Evolutionary conservation across 2,329 filamentous ascomycete genomes (phyloP).

Genomic region (Trichoderma sp.): DNA sequence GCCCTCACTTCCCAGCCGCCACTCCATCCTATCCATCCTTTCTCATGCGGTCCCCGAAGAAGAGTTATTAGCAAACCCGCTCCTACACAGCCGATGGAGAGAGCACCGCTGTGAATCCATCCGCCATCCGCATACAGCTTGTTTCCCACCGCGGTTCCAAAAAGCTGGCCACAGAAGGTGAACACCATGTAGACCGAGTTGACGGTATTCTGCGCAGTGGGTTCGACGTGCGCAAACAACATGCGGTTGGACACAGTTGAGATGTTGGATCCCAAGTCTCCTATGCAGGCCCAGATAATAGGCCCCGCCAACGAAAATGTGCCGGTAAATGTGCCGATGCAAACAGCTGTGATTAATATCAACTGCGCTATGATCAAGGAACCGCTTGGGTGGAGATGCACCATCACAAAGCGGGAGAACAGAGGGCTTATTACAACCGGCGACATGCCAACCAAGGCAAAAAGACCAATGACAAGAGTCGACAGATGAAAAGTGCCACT

Average conservation of each 20-base stretch:
- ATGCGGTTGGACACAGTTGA: constrained; percentile 74
- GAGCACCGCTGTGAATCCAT: constrained; percentile 53
- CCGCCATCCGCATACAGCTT: constrained; percentile 56
- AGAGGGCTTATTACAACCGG: constrained; percentile 70
- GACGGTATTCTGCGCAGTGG: constrained; percentile 72
- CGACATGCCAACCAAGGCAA: constrained; percentile 75
- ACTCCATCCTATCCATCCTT: constrained; percentile 41
- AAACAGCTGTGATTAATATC: constrained; percentile 63
- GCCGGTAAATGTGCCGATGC: constrained; percentile 71
- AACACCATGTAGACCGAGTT: constrained; percentile 84
- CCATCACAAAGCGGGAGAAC: constrained; percentile 67
- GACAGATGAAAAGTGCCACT: constrained; percentile 67
- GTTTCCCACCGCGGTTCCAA: constrained; percentile 66
- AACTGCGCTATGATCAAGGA: constrained; percentile 65
- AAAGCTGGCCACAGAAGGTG: constrained; percentile 75
- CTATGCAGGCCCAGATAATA: constrained; percentile 69
- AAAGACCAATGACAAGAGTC: constrained; percentile 72
- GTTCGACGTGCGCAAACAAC: constrained; percentile 71
- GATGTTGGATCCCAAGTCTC: constrained; percentile 74
- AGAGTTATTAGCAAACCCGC: constrained; percentile 38
- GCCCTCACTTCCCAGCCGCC: constrained; percentile 36
- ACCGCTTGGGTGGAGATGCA: constrained; percentile 69
- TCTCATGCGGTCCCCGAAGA: constrained; percentile 38
- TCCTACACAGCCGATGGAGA: constrained; percentile 38
- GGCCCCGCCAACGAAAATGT: constrained; percentile 69